Base-by-base conservation (phyloP, 352 stramenopile species). In the Pythium inflatum region DNA sequence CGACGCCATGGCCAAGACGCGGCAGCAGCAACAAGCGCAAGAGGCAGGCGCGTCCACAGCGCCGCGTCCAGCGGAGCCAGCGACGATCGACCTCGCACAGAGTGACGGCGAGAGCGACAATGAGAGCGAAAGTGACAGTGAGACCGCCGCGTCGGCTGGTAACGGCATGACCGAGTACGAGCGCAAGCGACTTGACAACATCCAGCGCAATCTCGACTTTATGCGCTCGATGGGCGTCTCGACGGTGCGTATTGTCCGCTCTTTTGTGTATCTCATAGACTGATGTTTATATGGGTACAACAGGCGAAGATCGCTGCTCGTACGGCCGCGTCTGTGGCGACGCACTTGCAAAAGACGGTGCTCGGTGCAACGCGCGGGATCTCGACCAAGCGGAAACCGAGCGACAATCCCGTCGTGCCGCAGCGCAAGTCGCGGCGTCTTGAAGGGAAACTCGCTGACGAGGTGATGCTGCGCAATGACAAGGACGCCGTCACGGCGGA, bases 181-280 rank as follows among this genome's bases (percentile, higher is more conserved):
- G 73, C 82, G 82, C 70, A 91, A 90, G 70, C 85, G 88, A 1
- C 77, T 85, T 11, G 88, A 86, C 40, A 96, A 96, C 66, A 94
- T 96, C 57, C 75, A 89, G 76, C 85, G 88, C 31, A 94, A 96
- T 65, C 57, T 94, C 56, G 79, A 89, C 28, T 92, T 94, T 63
- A 93, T 96, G 87, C 77, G 81, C 56, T 80, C 84, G 45, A 93
- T 96, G 80, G 88, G 88, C 13, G 81, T 95, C 27, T 89, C 84
- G 8, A 92, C 83, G 22, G 79, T 87, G 36, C 28, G 68, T 72
- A 38, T 45, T 18, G 18, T 40, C 22, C 18, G 1, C 18, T 46
- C 9, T 46, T 20, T 31, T 59, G 55, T 16, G 11, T 20, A 22
- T 28, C 9, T 16, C 36, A 43, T 43, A 16, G 36, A 43, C 36